These are phyloP conservation scores for Fraxinus excelsior DNA, from an alignment of 257 asterid genomes.

Conservation along the genomic window DNA sequence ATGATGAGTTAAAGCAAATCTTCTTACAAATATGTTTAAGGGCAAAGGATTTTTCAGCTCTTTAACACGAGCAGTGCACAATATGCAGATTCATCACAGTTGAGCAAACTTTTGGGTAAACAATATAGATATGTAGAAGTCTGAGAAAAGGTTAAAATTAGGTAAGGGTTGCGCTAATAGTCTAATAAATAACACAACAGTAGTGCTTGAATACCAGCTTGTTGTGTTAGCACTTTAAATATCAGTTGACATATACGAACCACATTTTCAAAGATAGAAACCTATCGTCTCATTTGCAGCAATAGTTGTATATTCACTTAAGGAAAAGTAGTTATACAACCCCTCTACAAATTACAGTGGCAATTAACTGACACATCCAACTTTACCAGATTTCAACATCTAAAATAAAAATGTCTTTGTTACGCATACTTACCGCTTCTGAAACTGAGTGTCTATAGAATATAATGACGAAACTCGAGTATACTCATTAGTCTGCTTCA, in stretches of 20 bases:
- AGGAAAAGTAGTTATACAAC: neutral
- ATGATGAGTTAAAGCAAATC: neutral
- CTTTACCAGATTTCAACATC: neutral
- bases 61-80: neutral
- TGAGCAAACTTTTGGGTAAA: neutral
- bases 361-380: neutral
- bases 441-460: constrained; percentile 40
- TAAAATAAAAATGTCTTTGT: neutral
- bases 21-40: neutral
- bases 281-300: neutral
- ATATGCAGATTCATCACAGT: constrained; percentile 2
- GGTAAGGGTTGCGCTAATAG: neutral
- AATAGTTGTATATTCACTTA: neutral
- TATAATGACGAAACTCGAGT: constrained; percentile 30
- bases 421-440: constrained; percentile 44
- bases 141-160: constrained; percentile 3
- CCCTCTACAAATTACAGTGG: neutral
- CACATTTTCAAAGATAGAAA: neutral
- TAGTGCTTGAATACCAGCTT: neutral
- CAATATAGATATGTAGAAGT: neutral
- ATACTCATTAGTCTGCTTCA: constrained; percentile 27
- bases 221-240: neutral
- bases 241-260: constrained; percentile 3
- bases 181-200: neutral
- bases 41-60: neutral